Evolutionary conservation across 1,284 basidiomycete species (phyloP).

Genomic region (Neotropicomus parvogracilis): DNA sequence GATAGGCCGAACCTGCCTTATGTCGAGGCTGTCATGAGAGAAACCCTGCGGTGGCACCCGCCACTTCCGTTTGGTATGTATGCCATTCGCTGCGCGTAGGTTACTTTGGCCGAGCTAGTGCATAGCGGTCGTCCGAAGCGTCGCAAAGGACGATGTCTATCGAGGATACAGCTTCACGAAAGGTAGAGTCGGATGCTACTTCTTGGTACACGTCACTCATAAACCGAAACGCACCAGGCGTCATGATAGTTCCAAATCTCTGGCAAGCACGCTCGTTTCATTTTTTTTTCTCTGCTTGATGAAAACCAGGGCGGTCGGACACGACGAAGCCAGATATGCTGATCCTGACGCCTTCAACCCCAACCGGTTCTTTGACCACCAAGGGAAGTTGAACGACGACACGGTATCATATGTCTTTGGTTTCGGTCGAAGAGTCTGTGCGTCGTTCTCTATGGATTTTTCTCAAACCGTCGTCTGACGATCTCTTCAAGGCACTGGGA

Average conservation of each 20-base stretch:
- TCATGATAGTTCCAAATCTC: conserved; percentile 6
- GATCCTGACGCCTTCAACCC: conserved; percentile 13
- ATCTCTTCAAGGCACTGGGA: conserved; percentile 4
- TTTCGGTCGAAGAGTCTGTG: conserved; percentile 8
- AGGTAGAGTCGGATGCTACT: background rate
- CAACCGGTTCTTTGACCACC: conserved; percentile 8
- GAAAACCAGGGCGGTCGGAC: conserved; percentile 10
- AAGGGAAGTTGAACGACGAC: conserved; percentile 11
- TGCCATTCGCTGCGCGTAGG: background rate
- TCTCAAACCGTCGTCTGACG: background rate
- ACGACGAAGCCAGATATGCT: conserved; percentile 13
- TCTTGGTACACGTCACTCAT: background rate
- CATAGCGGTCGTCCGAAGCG: conserved; percentile 9
- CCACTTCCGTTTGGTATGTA: conserved; percentile 12
- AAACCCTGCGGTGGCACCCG: conserved; percentile 16
- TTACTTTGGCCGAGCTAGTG: background rate
- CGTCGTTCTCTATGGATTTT: background rate
- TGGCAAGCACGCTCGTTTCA: conserved; percentile 3
- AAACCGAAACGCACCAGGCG: background rate
- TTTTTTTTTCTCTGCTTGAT: background rate
- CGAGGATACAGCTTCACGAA: conserved; percentile 11
- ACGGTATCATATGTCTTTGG: conserved; percentile 14
- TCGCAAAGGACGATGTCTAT: conserved; percentile 10
- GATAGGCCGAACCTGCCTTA: conserved; percentile 4
- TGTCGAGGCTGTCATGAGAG: conserved; percentile 6